These are phyloP conservation scores for Claviceps cyperi DNA, from an alignment of 2,329 filamentous ascomycete genomes.

Conservation along the genomic window DNA sequence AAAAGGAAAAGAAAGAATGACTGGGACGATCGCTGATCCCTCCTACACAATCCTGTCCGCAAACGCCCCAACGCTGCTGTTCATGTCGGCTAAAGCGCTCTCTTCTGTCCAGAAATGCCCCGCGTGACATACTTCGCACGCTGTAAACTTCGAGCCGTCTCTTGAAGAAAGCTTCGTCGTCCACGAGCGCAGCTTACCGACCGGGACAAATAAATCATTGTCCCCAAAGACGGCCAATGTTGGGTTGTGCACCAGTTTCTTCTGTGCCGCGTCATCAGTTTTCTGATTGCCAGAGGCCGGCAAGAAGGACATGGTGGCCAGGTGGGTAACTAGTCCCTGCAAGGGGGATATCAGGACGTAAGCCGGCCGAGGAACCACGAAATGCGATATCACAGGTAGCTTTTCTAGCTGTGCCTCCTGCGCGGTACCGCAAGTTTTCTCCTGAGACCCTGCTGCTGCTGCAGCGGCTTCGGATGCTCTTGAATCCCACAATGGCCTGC, in stretches of 20 bases:
- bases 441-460: neutral
- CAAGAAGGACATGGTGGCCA: constrained; percentile 47
- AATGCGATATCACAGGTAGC: constrained; percentile 18
- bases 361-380: constrained; percentile 26
- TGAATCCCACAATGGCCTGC: too few relatives aligned
- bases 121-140: constrained; percentile 34
- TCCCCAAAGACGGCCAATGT: constrained; percentile 64
- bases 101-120: constrained; percentile 51
- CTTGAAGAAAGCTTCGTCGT: constrained; percentile 31
- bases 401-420: constrained; percentile 9
- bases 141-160: constrained; percentile 30
- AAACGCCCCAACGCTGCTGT: constrained; percentile 14
- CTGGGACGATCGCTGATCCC: neutral
- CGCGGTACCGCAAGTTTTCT: neutral
- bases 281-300: constrained; percentile 15
- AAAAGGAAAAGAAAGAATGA: neutral
- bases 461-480: neutral
- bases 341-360: constrained; percentile 58
- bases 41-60: constrained; percentile 8
- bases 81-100: constrained; percentile 25
- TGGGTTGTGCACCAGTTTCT: constrained; percentile 41
- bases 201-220: constrained; percentile 57
- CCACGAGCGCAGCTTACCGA: constrained; percentile 54
- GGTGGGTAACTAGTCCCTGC: constrained; percentile 40
- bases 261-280: constrained; percentile 25